Evolutionary conservation across 768 basidiomycete genomes (phyloP).

Genomic region (Steccherinum ochraceum): DNA sequence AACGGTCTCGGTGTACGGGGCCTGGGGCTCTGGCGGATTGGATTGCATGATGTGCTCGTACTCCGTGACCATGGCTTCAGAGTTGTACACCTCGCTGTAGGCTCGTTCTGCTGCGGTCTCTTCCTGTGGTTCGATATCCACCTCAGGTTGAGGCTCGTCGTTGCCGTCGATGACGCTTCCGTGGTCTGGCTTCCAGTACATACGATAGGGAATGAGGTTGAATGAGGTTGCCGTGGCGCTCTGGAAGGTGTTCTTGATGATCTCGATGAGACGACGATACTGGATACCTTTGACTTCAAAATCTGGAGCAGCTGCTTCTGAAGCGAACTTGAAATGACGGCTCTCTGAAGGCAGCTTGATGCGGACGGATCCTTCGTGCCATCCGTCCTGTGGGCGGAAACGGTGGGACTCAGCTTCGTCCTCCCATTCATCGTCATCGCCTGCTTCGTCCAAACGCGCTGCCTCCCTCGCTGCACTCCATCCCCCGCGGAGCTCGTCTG

Average conservation of each 20-base stretch:
- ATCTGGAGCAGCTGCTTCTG: constrained; percentile 22
- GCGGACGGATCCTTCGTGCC: constrained; percentile 12
- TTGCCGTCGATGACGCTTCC: not conserved
- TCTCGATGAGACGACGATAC: constrained; percentile 19
- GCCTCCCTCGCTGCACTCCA: constrained; percentile 15
- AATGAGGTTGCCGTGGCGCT: not conserved
- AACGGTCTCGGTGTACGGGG: not conserved
- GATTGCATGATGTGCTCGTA: constrained; percentile 5
- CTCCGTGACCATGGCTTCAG: constrained; percentile 9
- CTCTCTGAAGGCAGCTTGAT: constrained; percentile 19
- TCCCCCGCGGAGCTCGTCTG: constrained; percentile 7
- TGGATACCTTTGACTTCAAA: constrained; percentile 24
- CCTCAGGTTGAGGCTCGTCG: not conserved
- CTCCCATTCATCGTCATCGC: not conserved
- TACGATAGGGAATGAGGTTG: constrained; percentile 5
- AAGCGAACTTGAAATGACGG: not conserved
- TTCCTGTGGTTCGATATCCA: not conserved
- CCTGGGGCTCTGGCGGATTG: constrained; percentile 4
- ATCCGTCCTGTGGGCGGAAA: constrained; percentile 14
- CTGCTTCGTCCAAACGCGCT: constrained; percentile 7
- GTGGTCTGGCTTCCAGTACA: not conserved
- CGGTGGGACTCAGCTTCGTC: no score
- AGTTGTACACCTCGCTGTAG: constrained; percentile 11
- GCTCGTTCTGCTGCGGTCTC: constrained; percentile 3
- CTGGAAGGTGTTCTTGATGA: constrained; percentile 18